phyloP scores from a whole-genome alignment of 208 protist species.

The Leishmania major region DNA sequence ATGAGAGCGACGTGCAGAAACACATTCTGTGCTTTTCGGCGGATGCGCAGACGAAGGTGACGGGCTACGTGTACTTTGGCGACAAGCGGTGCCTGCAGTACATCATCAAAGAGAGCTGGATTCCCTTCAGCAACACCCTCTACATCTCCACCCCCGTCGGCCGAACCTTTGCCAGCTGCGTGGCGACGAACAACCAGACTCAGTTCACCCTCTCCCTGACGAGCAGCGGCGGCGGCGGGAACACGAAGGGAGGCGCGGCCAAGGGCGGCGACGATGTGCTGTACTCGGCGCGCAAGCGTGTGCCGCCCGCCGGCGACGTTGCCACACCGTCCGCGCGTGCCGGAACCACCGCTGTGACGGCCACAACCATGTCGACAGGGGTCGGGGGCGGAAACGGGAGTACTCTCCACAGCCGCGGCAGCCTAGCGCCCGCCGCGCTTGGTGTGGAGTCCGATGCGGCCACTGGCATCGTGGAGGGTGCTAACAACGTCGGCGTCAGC shows the following conservation, averaged over 20 bases:
- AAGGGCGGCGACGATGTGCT: slow-evolving; percentile 25
- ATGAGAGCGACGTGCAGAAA: slow-evolving; percentile 33
- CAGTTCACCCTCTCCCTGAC: slow-evolving; percentile 38
- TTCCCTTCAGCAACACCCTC: slow-evolving; percentile 68
- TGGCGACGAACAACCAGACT: slow-evolving; percentile 32
- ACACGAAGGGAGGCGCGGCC: background rate
- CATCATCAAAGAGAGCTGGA: slow-evolving; percentile 72
- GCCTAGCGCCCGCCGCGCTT: background rate
- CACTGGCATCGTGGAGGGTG: slow-evolving; percentile 6
- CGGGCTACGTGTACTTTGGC: slow-evolving; percentile 67
- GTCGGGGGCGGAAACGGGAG: background rate
- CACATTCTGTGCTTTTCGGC: slow-evolving; percentile 52
- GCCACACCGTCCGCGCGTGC: background rate
- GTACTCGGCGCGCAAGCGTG: slow-evolving; percentile 38
- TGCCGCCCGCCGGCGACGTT: background rate
- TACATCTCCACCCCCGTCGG: slow-evolving; percentile 57
- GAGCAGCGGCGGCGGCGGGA: slow-evolving; percentile 4
- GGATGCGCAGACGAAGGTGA: slow-evolving; percentile 46
- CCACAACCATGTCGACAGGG: background rate
- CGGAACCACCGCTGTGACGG: background rate
- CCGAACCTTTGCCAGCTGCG: slow-evolving; percentile 58
- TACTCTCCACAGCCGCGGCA: background rate
- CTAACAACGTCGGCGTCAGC: background rate
- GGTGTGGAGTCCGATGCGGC: background rate
- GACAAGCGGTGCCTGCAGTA: slow-evolving; percentile 53